Evolutionary conservation across 768 basidiomycete species (phyloP), one percentile per base, ranked within the genome.

Genomic region (Collybia mongolica): DNA sequence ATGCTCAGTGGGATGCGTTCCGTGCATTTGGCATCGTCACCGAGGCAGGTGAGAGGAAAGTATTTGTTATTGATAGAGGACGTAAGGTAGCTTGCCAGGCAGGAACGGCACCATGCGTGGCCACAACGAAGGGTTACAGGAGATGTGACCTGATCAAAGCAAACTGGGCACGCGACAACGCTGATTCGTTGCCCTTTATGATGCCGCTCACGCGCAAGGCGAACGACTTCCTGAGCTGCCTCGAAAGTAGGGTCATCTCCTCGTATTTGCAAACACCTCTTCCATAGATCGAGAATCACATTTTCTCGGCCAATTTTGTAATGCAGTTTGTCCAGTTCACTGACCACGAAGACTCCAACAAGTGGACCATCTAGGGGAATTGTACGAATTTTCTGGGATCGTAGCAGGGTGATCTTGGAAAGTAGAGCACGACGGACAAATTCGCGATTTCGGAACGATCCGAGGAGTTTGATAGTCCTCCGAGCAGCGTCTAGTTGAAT

Each of bases 11-110:
- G 74, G 14, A 93, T 79, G n/a, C 56, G 72, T 39, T 76, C 66
- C 0, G 70, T 60, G 54, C 90, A 93, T 42, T 70, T 73, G 1
- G 76, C 86, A 4, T 81, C 77, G 54, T 80, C 68, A 5, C 85
- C 90, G 1, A 92, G 73, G 56, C 90, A 93, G 15, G 64, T 76
- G n/a, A 92, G 61, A 0, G 90, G 90, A 70, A 91, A 91, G 11
- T 65, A 67, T 42, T 75, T 78, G 56, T 73, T 80, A 26, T 82
- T 79, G 18, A 77, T 66, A 1, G 86, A 72, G 1, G 86, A 76
- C 2, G 65, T 61, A 17, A 92, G 70, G 60, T 88, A 91, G 24
- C 72, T 65, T 6, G 64, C 57, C 18, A 92, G 61, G 60, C 90
- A 93, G 2, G 71, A 52, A 32, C 76, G 76, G 60, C 90, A 92